A percentile compares a stretch with the other conserved stretches of the same genome.
Conservation (phyloP, 257 asterid genomes). For the Solanum tarijense region DNA sequence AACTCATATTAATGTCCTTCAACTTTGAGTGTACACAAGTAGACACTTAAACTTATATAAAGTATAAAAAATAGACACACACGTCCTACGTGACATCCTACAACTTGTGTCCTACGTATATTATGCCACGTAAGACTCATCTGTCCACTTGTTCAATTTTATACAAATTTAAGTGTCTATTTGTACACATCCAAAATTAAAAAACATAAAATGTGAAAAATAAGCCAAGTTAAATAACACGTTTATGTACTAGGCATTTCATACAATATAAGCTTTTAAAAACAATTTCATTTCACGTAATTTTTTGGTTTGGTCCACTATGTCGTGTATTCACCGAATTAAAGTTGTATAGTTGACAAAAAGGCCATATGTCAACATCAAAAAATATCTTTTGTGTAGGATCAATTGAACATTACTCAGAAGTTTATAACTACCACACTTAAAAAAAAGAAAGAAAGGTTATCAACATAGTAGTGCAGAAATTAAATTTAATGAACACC, state of each 20-base stretch:
- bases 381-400: neutral
- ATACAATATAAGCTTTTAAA: neutral
- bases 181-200: rapidly evolving
- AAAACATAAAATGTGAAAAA: too few relatives aligned
- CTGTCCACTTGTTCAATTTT: neutral
- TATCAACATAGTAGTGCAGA: neutral
- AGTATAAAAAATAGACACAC: too few relatives aligned
- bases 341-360: neutral
- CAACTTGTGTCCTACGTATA: too few relatives aligned
- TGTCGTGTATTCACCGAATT: neutral
- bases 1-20: too few relatives aligned
- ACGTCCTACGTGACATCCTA: too few relatives aligned
- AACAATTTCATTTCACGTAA: neutral
- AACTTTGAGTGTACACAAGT: too few relatives aligned
- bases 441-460: neutral
- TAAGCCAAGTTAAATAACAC: neutral
- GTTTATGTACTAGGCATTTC: neutral
- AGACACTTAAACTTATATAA: too few relatives aligned
- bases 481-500: neutral
- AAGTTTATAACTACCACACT: neutral
- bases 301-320: neutral
- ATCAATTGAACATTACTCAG: neutral
- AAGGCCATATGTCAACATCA: neutral
- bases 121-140: neutral
- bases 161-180: too few relatives aligned